A percentile compares a stretch with the other conserved stretches of the same genome.
Evolutionary conservation across 192 early-diverging fungal genomes (phyloP).

Genomic region (Chytriomyces sp.): DNA sequence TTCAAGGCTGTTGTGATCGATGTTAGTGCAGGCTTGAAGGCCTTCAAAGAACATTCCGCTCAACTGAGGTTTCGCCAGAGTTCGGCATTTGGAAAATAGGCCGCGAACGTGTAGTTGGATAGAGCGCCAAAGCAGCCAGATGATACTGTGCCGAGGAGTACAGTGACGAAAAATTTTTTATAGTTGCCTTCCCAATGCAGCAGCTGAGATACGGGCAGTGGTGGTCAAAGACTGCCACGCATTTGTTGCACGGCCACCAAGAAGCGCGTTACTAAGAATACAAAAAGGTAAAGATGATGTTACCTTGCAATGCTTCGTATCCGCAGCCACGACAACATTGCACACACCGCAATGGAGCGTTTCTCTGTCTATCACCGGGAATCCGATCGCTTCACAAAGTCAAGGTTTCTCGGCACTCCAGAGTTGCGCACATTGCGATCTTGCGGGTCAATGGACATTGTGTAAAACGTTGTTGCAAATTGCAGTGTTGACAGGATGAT

Average conservation of each 20-base stretch:
- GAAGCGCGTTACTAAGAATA: too few species aligned
- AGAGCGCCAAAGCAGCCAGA: constrained; percentile 16
- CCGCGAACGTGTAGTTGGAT: constrained; percentile 37
- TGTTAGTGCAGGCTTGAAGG: too few species aligned
- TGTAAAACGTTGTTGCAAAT: constrained; percentile 39
- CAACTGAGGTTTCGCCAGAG: too few species aligned
- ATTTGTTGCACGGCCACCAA: constrained; percentile 53
- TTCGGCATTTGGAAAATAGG: constrained; percentile 34
- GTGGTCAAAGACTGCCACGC: constrained; percentile 56
- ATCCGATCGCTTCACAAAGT: constrained; percentile 49
- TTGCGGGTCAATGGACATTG: constrained; percentile 49
- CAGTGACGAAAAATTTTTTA: constrained; percentile 38
- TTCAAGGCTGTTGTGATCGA: too few species aligned
- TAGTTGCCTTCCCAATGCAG: constrained; percentile 55
- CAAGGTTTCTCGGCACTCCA: constrained; percentile 46
- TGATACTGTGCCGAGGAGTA: constrained; percentile 32
- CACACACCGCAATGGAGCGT: constrained; percentile 55
- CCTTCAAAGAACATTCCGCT: too few species aligned
- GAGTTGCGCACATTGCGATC: constrained; percentile 38
- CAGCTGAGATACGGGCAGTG: constrained; percentile 56
- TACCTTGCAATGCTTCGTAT: constrained; percentile 58
- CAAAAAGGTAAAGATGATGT: too few species aligned
- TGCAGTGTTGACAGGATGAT: constrained; percentile 29
- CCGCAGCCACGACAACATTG: constrained; percentile 43
- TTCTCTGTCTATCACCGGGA: constrained; percentile 55